Base-by-base conservation (phyloP, 768 basidiomycete genomes). In the Hypholoma sublateritium region DNA sequence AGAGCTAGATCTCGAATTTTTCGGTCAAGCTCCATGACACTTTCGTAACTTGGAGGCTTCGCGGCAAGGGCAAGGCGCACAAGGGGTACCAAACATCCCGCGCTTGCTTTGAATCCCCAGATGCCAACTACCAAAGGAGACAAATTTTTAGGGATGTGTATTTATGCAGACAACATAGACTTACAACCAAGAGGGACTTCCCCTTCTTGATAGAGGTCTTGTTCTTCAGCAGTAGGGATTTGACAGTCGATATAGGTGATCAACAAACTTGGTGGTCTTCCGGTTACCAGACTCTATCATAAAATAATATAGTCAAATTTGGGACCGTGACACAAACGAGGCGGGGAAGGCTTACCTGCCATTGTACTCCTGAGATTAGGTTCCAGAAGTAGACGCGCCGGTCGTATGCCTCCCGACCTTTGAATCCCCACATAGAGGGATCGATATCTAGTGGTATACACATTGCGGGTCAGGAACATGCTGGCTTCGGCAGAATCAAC, bases 351-450 rank as follows among this genome's bases (percentile, higher is more conserved):
- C 70, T 41, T 60, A 79, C 81, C 75, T 81, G 80, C 80, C 81
- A 83, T 42, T 81, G 63, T n/a, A 77, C 73, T 13, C 69, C 76
- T 22, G 74, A 55, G 60, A 82, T 67, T 28, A 84, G 68, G 62
- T 80, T 79, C 80, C 81, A 84, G 67, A 84, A 84, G 69, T 80
- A 83, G 7, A 75, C 70, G 19, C 83, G 76, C 55, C 82, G 74
- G 24, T 80, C 79, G 58, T 84, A 83, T 6, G 77, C 79, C 44
- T 81, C 81, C 50, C 74, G 78, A 12, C 75, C 80, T 44, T 72
- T 53, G 46, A 85, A 73, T 37, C 76, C 72, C 82, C 82, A 84
- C 61, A 75, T 68, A 9, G 76, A 75, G 14, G 81, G 80, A 66
- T 82, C 80, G 43, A 80, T 69, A 62, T 82, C 77, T 79, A 57